Percentiles rank a stretch among this genome's conserved stretches.
These are phyloP conservation scores for Tetracladium setigerum DNA, from an alignment of 495 filamentous ascomycete species.

Conservation along the genomic window DNA sequence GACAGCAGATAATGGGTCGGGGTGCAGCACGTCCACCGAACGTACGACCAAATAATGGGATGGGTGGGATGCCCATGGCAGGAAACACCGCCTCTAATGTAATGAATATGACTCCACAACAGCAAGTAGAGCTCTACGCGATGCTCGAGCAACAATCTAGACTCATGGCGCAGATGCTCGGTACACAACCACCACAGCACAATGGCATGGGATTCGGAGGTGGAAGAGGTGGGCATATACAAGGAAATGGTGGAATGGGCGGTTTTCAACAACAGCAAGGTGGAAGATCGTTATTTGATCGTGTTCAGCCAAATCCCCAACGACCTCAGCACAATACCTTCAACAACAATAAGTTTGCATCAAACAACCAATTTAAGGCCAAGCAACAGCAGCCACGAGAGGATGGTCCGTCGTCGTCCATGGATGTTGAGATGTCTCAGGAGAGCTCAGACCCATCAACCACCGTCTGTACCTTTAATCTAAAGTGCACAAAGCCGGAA, in stretches of 20 bases:
- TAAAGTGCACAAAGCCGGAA: conserved; percentile 76
- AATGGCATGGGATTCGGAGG: conserved; percentile 9
- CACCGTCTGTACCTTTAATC: conserved; percentile 77
- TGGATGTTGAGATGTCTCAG: conserved; percentile 45
- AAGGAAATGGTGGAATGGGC: conserved; percentile 20
- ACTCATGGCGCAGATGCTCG: conserved; percentile 57
- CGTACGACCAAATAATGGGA: conserved; percentile 36
- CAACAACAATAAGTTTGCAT: conserved; percentile 21
- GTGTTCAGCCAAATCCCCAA: conserved; percentile 44
- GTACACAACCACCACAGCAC: conserved; percentile 30
- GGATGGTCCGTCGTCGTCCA: conserved; percentile 16
- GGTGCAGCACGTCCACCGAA: conserved; percentile 36
- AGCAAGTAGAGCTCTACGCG: conserved; percentile 72
- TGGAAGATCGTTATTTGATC: conserved; percentile 68
- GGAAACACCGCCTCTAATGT: conserved; percentile 12
- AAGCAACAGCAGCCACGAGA: conserved; percentile 11
- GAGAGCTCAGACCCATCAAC: conserved; percentile 39
- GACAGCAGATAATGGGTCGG: conserved; percentile 24
- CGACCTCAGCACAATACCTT: conserved; percentile 25
- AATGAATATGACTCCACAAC: conserved; percentile 41
- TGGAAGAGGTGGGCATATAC: conserved; percentile 13
- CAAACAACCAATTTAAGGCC: conserved; percentile 22
- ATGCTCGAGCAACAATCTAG: conserved; percentile 87
- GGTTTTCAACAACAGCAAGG: conserved; percentile 29
- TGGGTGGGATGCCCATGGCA: conserved; percentile 28